Evolutionary conservation across 257 asterid species (phyloP).

Genomic region (Paulownia fortunei): DNA sequence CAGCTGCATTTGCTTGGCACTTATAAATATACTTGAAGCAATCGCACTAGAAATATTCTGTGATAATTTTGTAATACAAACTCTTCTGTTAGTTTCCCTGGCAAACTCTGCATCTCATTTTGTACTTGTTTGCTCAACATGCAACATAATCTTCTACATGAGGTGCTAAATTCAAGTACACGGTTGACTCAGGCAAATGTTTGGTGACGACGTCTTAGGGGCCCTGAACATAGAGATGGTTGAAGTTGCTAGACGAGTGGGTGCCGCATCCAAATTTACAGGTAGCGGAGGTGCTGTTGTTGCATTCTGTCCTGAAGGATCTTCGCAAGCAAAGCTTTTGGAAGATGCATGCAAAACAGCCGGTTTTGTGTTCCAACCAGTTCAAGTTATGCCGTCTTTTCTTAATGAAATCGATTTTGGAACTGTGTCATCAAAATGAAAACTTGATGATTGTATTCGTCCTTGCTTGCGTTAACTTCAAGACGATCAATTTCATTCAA

Average conservation of each 20-base stretch:
- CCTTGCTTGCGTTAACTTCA: not conserved
- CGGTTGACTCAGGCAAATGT: slow-evolving; percentile 55
- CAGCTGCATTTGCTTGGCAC: no score
- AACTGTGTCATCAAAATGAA: slow-evolving; percentile 35
- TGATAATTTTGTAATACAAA: no score
- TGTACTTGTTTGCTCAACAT: no score
- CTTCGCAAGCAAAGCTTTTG: slow-evolving; percentile 55
- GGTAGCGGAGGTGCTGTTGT: slow-evolving; percentile 86
- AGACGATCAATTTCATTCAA: not conserved
- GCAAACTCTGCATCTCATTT: not conserved
- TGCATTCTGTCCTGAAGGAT: slow-evolving; percentile 72
- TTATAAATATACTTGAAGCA: no score
- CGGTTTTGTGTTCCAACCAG: slow-evolving; percentile 58
- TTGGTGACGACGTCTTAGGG: slow-evolving; percentile 75
- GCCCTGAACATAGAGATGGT: slow-evolving; percentile 78
- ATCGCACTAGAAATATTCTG: no score
- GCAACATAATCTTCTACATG: not conserved
- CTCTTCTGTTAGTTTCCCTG: not conserved
- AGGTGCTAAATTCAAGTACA: not conserved
- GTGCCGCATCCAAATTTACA: slow-evolving; percentile 80
- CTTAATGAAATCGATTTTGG: slow-evolving; percentile 44
- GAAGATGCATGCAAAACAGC: slow-evolving; percentile 60
- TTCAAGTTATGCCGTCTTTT: slow-evolving; percentile 51
- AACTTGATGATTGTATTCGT: not conserved
- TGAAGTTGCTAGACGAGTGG: slow-evolving; percentile 62